Base-by-base conservation (phyloP, 1,139 yeast species). In the Suhomyces yuchorum region DNA sequence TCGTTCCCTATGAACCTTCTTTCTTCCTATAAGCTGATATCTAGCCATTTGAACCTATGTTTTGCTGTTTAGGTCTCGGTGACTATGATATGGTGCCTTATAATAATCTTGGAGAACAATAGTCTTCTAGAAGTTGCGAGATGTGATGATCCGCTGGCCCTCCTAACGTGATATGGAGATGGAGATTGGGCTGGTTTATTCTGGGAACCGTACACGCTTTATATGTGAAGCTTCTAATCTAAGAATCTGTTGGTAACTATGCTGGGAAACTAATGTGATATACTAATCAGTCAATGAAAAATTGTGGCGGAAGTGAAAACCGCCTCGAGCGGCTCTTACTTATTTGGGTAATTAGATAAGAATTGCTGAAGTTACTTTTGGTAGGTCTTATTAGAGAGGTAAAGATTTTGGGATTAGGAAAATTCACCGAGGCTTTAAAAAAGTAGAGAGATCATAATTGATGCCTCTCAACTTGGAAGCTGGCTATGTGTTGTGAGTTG, bases 1-100 rank as follows among this genome's bases (percentile, higher is more conserved):
- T 15, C 36, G 14, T 17, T 23, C 40, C 40, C 44, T 50, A 46
- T 44, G 57, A 3, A 62, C 63, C 44, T 64, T 59, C 56, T 65
- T 70, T 34, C 74, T 53, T 15, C 78, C 77, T 40, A 74, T 73
- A 12, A 73, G 59, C 53, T 74, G 78, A 53, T 72, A 70, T 44
- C 66, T 63, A 41, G 50, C 56, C 65, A 61, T 26, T 26, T 26
- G 14, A 11, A 3, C 14, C 11, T 9, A 26, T 4, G 30, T 26
- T 8, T 11, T 11, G 4, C 3, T 26, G 26, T n/a, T n/a, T n/a
- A n/a, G 9, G 26, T 23, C 26, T 8, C 26, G 8, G 26, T 23
- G 26, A 23, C 26, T 23, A 12, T 23, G 9, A 12, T 23, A 12
- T 28, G 18, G 14, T n/a, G 11, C 11, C 34, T 30, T 8, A 14